These are phyloP conservation scores for Candida takata DNA, from an alignment of 805 yeast species.

Conservation along the genomic window DNA sequence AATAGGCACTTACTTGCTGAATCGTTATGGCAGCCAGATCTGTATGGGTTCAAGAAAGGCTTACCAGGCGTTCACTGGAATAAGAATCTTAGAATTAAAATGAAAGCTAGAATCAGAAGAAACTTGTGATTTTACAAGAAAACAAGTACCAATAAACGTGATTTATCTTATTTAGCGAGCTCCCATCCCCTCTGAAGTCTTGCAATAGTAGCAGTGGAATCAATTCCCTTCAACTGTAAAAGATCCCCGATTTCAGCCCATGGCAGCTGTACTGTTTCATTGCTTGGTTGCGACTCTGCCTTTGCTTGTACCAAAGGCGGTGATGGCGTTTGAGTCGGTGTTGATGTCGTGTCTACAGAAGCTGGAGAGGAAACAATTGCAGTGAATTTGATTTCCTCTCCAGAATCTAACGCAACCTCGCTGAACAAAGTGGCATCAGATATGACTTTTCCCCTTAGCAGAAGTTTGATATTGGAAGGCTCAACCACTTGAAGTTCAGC, in stretches of 20 bases:
- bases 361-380: conserved; percentile 29
- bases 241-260: conserved; percentile 38
- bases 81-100: conserved; percentile 47
- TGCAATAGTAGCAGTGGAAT: conserved; percentile 23
- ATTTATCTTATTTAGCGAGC: conserved; percentile 20
- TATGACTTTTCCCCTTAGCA: conserved; percentile 57
- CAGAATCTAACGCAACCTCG: conserved; percentile 21
- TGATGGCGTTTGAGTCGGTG: not conserved
- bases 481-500: conserved; percentile 28
- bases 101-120: conserved; percentile 34
- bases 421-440: conserved; percentile 41
- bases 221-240: conserved; percentile 29
- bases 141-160: not conserved
- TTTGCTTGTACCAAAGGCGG: not conserved
- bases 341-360: not conserved
- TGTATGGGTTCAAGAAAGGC: conserved; percentile 34
- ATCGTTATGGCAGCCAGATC: conserved; percentile 31
- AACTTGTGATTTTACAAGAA: conserved; percentile 4
- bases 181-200: conserved; percentile 37
- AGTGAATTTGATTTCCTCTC: conserved; percentile 31
- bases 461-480: conserved; percentile 37
- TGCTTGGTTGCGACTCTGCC: too few relatives aligned
- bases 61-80: conserved; percentile 57
- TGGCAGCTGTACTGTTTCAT: conserved; percentile 24
- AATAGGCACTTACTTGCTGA: conserved; percentile 24